These are phyloP conservation scores for Liquidambar formosana DNA, from an alignment of 164 flowering plant genomes.

Conservation along the genomic window DNA sequence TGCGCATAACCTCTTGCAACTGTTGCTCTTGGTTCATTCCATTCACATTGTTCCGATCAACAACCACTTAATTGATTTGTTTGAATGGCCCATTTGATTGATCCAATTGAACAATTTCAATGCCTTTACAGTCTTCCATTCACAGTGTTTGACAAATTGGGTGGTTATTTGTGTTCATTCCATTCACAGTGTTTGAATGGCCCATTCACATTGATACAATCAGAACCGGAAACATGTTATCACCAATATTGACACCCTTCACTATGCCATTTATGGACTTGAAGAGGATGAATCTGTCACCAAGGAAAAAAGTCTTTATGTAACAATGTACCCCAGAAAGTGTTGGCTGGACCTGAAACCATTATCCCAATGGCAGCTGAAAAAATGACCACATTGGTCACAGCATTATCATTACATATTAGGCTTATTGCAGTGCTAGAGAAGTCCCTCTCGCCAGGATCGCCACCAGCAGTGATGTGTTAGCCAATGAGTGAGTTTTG, in stretches of 20 bases:
- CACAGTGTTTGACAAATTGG: too few species aligned
- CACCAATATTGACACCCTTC: slow-evolving; percentile 66
- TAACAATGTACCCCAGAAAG: slow-evolving; percentile 88
- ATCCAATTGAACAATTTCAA: slow-evolving; percentile 74
- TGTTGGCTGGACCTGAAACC: slow-evolving; percentile 77
- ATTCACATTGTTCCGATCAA: slow-evolving; percentile 62
- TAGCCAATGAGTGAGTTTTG: slow-evolving; percentile 82
- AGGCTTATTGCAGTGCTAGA: slow-evolving; percentile 67
- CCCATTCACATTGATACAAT: too few species aligned
- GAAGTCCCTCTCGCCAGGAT: slow-evolving; percentile 59
- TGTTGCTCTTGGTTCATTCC: slow-evolving; percentile 71
- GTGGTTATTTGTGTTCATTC: too few species aligned
- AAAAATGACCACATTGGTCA: slow-evolving; percentile 77
- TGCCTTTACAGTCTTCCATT: too few species aligned
- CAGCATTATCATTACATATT: slow-evolving; percentile 72
- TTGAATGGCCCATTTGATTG: slow-evolving; percentile 51
- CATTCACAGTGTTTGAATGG: too few species aligned
- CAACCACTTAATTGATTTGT: slow-evolving; percentile 58
- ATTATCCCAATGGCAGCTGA: slow-evolving; percentile 66
- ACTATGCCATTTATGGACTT: slow-evolving; percentile 67
- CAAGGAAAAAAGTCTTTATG: slow-evolving; percentile 91
- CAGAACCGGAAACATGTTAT: slow-evolving; percentile 79
- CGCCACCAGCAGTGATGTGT: slow-evolving; percentile 79
- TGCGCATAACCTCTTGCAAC: slow-evolving; percentile 44
- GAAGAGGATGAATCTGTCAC: slow-evolving; percentile 62